Evolutionary conservation across 768 basidiomycete species (phyloP), one percentile per base, ranked within the genome.

Genomic region (Russula sp.): DNA sequence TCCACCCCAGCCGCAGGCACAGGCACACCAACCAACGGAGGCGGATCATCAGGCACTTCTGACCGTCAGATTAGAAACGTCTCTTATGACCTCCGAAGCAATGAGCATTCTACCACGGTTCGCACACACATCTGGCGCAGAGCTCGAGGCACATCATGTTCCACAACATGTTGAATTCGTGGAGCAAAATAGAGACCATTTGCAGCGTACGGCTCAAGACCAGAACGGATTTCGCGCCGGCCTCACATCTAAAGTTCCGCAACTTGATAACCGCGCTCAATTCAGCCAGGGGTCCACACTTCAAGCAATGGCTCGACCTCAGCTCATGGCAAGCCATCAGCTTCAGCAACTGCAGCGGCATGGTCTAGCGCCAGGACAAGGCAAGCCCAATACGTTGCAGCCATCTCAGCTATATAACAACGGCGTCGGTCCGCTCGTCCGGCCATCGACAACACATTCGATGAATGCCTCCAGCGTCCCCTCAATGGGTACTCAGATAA

Each of bases 91-190:
- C 14, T 0, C 54, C 8, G 40, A 60, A 1, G 42, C 34, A 22
- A 64, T 64, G 63, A 45, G 63, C 54, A 59, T 64, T 18, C n/a
- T 64, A 6, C 63, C 63, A 7, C 63, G 63, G n/a, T 64, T 64
- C 11, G 59, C 63, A 2, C 58, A 64, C 50, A 64, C 63, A 4
- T 64, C 63, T n/a, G 58, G 53, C 11, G 48, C 63, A 22, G 63
- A 64, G 0, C 34, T 64, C 18, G 58, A 64, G 54, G 63, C 58
- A 3, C 63, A 51, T 47, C 63, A 16, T 50, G 48, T 64, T 18
- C 63, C 63, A 4, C 40, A 55, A 4, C 20, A 64, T 22, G 45
- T 64, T 27, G n/a, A 32, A 18, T 64, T 59, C 45, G 48, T 64
- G 44, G 63, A 64, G 9, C 63, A 60, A 22, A 39, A 60, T 45